phyloP scores from a whole-genome alignment of 805 yeast species.

The Kodamaea restingae region DNA sequence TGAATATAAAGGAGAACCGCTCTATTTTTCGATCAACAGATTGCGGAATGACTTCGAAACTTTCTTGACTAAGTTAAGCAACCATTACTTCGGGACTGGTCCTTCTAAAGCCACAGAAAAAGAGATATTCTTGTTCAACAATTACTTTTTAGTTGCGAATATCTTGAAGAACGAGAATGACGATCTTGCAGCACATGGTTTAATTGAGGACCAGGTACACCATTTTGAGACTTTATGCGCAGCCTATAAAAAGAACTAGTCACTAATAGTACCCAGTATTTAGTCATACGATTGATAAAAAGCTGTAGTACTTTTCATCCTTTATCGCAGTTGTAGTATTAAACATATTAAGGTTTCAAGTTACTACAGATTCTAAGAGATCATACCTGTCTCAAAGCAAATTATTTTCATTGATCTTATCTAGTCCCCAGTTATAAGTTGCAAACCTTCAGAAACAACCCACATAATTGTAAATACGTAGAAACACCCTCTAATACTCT shows the following conservation, averaged over 20 bases:
- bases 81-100: slow-evolving; percentile 28
- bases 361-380: background rate
- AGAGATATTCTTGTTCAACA: slow-evolving; percentile 72
- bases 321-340: too few relatives aligned
- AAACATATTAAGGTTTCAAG: too few relatives aligned
- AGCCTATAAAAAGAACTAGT: slow-evolving; percentile 27
- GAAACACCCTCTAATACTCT: slow-evolving; percentile 90
- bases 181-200: slow-evolving; percentile 16
- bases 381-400: too few relatives aligned
- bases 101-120: slow-evolving; percentile 42
- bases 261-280: background rate
- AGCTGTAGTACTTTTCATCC: too few relatives aligned
- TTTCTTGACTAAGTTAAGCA: slow-evolving; percentile 65
- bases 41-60: slow-evolving; percentile 78
- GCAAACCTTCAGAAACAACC: slow-evolving; percentile 63
- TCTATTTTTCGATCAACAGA: slow-evolving; percentile 63
- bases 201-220: slow-evolving; percentile 33
- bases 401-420: too few relatives aligned
- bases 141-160: slow-evolving; percentile 60
- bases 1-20: slow-evolving; percentile 56
- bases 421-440: background rate
- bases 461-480: slow-evolving; percentile 79
- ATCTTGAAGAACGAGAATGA: slow-evolving; percentile 43
- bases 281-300: too few relatives aligned
- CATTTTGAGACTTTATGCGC: slow-evolving; percentile 40